Evolutionary conservation across 108 stramenopile genomes (phyloP), one percentile per base, ranked within the genome.

Genomic region (Pseudonitzschia delicatissima): DNA sequence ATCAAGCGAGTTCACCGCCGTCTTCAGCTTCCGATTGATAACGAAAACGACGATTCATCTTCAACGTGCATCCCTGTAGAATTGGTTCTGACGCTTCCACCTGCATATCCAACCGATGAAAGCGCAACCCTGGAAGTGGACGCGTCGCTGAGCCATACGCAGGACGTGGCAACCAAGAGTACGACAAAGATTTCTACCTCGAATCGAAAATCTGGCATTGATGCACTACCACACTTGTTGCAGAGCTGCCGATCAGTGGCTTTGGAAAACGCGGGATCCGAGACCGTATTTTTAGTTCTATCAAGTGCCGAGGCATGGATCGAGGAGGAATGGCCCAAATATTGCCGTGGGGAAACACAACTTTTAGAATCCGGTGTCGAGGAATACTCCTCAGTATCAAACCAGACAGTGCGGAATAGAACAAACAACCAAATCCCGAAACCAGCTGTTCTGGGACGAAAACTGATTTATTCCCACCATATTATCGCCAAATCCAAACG

Each of bases 401-500:
- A 5, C 31, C 17, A 26, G 23, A 20, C 21, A 53, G 52, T 2
- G 4, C 3, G 23, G n/a, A n/a, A n/a, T n/a, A n/a, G n/a, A n/a
- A 32, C 18, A 47, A 0, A 48, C 51, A 29, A 36, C 48, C 3
- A 8, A 21, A 48, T n/a, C 45, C 15, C 4, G 3, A 6, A 15
- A 13, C 62, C 51, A 15, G 23, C 33, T 20, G 29, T 53, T 17
- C 48, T 93, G 40, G 88, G 85, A 21, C 77, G 88, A 29, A 62
- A 83, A 44, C 53, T 84, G 12, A 90, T 93, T 31, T 87, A 90
- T 59, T 90, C 87, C 5, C 92, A 93, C 79, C 92, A 93, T 58
- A 93, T 93, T 32, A 93, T 93, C 72, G 81, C 92, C 33, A 86
- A 86, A 67, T 67, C 68, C 18, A 93, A 93, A 59, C 83, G 92